Percentiles rank a stretch among this genome's conserved stretches.
These are phyloP conservation scores for Lichtheimia ornata DNA, from an alignment of 371 early-diverging fungal species.

Conservation along the genomic window DNA sequence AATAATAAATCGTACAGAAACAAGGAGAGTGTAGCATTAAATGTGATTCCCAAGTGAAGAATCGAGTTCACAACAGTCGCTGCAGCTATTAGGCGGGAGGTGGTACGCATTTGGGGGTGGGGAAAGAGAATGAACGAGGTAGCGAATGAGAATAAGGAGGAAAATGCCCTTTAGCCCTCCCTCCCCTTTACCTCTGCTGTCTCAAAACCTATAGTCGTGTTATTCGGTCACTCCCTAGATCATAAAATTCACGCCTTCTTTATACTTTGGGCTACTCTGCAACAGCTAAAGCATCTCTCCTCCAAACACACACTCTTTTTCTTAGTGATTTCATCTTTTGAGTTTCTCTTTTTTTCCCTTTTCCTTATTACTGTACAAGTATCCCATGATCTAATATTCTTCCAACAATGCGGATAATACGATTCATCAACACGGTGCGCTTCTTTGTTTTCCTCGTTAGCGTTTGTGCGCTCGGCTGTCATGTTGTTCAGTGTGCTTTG, in stretches of 20 bases:
- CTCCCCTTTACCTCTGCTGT: too few relatives aligned
- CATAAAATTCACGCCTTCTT: not conserved
- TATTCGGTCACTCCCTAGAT: too few relatives aligned
- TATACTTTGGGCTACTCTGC: not conserved
- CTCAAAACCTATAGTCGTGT: too few relatives aligned
- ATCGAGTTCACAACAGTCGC: too few relatives aligned
- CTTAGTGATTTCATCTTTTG: not conserved
- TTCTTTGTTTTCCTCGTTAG: conserved; percentile 18
- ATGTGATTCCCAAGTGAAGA: too few relatives aligned
- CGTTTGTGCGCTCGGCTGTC: conserved; percentile 19
- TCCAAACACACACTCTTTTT: not conserved
- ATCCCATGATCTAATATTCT: conserved; percentile 1
- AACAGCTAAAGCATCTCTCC: not conserved
- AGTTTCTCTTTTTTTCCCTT: not conserved
- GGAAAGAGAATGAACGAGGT: too few relatives aligned
- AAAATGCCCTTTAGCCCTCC: too few relatives aligned
- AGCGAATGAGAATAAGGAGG: too few relatives aligned
- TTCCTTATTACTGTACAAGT: conserved; percentile 3
- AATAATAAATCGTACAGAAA: too few relatives aligned
- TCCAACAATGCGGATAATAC: conserved; percentile 9
- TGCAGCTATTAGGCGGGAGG: too few relatives aligned
- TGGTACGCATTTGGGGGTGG: too few relatives aligned
- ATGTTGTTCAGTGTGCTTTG: conserved; percentile 29
- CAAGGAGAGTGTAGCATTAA: too few relatives aligned
- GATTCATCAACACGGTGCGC: conserved; percentile 16